phyloP scores from a whole-genome alignment of 176 grass and related monocot species.

The Cocos nucifera region DNA sequence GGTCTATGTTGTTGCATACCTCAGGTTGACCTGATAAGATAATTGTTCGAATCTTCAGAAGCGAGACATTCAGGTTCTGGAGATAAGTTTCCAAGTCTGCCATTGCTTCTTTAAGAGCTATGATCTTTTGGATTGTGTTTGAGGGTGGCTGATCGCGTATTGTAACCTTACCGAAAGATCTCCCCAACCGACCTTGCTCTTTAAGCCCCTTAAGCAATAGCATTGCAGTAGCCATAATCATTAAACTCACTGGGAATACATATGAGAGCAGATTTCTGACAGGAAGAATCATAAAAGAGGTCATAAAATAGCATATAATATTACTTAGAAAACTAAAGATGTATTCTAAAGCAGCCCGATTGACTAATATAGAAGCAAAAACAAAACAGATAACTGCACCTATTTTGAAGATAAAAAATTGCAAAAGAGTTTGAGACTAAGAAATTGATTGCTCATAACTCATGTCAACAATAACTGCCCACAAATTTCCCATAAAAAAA shows the following conservation, averaged over 20 bases:
- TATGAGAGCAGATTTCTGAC: constrained; percentile 78
- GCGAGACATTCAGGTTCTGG: constrained; percentile 65
- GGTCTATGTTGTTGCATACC: constrained; percentile 37
- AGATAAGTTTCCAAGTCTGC: constrained; percentile 86
- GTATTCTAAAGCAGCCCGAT: background rate
- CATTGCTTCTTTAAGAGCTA: constrained; percentile 95
- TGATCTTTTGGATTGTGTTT: constrained; percentile 90
- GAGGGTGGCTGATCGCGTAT: constrained; percentile 87
- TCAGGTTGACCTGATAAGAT: constrained; percentile 81
- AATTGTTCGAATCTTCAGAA: constrained; percentile 71
- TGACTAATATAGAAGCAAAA: background rate
- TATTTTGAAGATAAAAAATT: no score
- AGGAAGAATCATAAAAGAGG: background rate
- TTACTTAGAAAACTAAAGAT: no score
- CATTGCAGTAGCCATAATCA: constrained; percentile 59
- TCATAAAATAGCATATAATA: constrained; percentile 9
- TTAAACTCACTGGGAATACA: constrained; percentile 56
- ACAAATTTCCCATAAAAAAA: no score
- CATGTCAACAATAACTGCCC: no score
- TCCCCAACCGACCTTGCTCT: constrained; percentile 82
- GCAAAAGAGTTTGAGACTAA: no score
- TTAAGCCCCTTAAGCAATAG: constrained; percentile 74
- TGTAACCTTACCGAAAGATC: constrained; percentile 83
- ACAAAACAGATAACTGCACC: background rate
- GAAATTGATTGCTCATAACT: no score